Evolutionary conservation across 768 basidiomycete genomes (phyloP).

Genomic region (Tulasnella sp.): DNA sequence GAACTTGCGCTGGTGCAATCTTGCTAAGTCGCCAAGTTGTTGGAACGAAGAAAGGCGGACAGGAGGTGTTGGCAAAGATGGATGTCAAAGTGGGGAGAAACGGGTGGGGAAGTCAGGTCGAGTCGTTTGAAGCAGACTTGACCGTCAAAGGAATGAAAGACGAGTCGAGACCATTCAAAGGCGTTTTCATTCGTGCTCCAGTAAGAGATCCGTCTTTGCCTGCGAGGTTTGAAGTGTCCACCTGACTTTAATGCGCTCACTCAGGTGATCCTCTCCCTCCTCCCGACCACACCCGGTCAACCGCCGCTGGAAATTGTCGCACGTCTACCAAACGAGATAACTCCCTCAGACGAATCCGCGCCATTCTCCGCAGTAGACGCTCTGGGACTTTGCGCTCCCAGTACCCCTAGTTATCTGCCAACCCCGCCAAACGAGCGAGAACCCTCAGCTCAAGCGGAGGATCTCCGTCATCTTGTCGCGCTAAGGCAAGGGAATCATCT

Average conservation of each 20-base stretch:
- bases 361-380: slow-evolving; percentile 47
- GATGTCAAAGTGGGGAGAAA: slow-evolving; percentile 82
- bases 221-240: neutral
- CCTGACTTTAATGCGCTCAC: neutral
- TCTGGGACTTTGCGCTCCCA: slow-evolving; percentile 42
- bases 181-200: slow-evolving; percentile 94
- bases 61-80: slow-evolving; percentile 82
- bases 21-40: slow-evolving; percentile 69
- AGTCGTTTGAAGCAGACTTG: slow-evolving; percentile 86
- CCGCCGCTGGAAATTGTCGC: slow-evolving; percentile 72
- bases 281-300: slow-evolving; percentile 50
- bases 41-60: slow-evolving; percentile 82
- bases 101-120: slow-evolving; percentile 94
- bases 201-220: slow-evolving; percentile 48
- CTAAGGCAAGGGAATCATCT: slow-evolving; percentile 82
- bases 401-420: slow-evolving; percentile 45
- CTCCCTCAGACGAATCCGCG: neutral
- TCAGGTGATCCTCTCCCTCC: slow-evolving; percentile 66
- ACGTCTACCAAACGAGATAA: slow-evolving; percentile 56
- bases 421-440: slow-evolving; percentile 51
- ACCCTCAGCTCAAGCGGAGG: slow-evolving; percentile 42
- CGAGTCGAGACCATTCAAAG: slow-evolving; percentile 66
- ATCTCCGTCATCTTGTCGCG: slow-evolving; percentile 76
- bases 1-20: slow-evolving; percentile 95
- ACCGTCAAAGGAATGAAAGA: slow-evolving; percentile 64